A percentile compares a stretch with the other conserved stretches of the same genome.
Conservation (phyloP, 1,284 basidiomycete species). For the Melampsora abietis-canadensis region DNA sequence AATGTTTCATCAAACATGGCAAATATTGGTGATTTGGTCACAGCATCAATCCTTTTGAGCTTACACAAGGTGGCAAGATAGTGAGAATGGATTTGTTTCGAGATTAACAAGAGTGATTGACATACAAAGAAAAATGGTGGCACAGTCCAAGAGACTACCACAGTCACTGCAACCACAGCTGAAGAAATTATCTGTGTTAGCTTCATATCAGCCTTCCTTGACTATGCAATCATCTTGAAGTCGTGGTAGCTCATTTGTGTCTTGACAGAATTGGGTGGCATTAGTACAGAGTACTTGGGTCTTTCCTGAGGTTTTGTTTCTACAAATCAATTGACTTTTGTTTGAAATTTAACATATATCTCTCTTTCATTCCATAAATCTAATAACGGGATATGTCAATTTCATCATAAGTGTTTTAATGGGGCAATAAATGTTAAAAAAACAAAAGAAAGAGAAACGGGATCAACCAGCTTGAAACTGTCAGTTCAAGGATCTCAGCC, state of each 20-base stretch:
- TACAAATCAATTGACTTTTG: too few species aligned
- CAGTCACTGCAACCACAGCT: constrained; percentile 25
- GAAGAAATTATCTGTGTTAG: too few species aligned
- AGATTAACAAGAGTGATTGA: constrained; percentile 13
- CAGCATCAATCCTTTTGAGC: constrained; percentile 84
- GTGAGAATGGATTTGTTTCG: constrained; percentile 60
- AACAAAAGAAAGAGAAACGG: too few species aligned
- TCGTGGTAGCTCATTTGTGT: constrained; percentile 76
- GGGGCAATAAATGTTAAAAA: too few species aligned
- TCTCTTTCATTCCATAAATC: too few species aligned
- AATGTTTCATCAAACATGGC: constrained; percentile 71
- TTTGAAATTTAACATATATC: too few species aligned
- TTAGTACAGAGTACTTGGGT: constrained; percentile 87
- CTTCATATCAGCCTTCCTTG: constrained; percentile 61
- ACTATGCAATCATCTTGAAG: constrained; percentile 78
- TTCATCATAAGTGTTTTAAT: too few species aligned
- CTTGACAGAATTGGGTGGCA: constrained; percentile 74
- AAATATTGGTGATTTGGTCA: constrained; percentile 86
- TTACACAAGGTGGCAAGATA: constrained; percentile 87
- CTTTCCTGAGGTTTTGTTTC: constrained; percentile 58
- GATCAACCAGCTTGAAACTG: too few species aligned
- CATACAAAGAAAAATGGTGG: constrained; percentile 44
- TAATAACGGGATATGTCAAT: too few species aligned
- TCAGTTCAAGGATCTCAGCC: too few species aligned
- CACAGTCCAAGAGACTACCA: constrained; percentile 28